Evolutionary conservation across 768 basidiomycete genomes (phyloP).

Genomic region (Serpula lacrymans): DNA sequence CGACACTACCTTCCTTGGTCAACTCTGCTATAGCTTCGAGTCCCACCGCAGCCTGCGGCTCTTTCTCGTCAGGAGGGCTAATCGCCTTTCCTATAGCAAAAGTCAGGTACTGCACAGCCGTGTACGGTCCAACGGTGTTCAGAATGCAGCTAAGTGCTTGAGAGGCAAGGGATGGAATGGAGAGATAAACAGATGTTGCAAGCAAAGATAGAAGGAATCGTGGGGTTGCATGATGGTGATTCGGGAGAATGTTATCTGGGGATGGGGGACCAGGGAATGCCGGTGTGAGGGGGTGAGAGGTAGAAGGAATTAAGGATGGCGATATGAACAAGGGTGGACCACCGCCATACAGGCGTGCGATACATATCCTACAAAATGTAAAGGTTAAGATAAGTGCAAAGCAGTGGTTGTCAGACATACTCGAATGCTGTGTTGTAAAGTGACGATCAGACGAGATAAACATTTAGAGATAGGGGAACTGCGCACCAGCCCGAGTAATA

Average conservation of each 20-base stretch:
- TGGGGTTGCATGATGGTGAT: conserved; percentile 73
- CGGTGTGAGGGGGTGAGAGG: conserved; percentile 67
- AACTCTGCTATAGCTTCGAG: conserved; percentile 63
- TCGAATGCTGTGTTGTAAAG: conserved; percentile 66
- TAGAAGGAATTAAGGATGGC: conserved; percentile 59
- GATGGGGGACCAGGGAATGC: conserved; percentile 43
- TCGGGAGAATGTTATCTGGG: conserved; percentile 35
- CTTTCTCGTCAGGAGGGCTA: conserved; percentile 35
- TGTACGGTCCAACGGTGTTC: conserved; percentile 73
- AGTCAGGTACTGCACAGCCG: conserved; percentile 70
- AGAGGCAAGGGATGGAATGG: conserved; percentile 71
- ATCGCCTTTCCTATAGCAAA: conserved; percentile 79
- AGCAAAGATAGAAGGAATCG: conserved; percentile 82
- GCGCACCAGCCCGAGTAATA: conserved; percentile 82
- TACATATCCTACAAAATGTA: conserved; percentile 58
- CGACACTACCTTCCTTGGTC: conserved; percentile 32
- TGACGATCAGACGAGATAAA: conserved; percentile 3
- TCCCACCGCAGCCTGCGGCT: conserved; percentile 63
- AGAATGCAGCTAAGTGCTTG: conserved; percentile 73
- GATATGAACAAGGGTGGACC: conserved; percentile 73
- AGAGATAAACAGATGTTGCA: conserved; percentile 83
- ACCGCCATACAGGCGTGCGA: conserved; percentile 84
- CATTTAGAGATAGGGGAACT: conserved; percentile 24
- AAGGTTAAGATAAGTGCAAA: conserved; percentile 10
- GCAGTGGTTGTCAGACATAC: conserved; percentile 44